Percentiles rank a stretch among this genome's conserved stretches.
Evolutionary conservation across 2,329 filamentous ascomycete species (phyloP).

Genomic region (Phialophora tarda): DNA sequence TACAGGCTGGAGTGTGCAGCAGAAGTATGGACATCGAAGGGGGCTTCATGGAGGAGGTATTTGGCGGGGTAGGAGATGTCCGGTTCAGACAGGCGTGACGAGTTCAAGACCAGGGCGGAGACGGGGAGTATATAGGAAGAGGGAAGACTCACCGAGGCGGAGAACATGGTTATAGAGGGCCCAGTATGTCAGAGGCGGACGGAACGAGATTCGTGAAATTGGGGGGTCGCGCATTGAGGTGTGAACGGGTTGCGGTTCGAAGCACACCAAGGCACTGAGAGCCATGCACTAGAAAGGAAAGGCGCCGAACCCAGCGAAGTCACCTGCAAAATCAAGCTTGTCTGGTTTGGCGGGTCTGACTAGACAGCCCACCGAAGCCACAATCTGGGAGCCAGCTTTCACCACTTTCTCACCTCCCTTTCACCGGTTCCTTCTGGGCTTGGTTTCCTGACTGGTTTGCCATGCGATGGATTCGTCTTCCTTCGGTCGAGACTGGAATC

Average conservation of each 20-base stretch:
- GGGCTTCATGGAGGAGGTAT: slow-evolving; percentile 28
- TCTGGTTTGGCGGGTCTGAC: neutral
- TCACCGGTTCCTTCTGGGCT: slow-evolving; percentile 5
- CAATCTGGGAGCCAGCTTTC: neutral
- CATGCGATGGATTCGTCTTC: neutral
- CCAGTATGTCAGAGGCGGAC: slow-evolving; percentile 31
- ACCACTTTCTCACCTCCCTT: slow-evolving; percentile 1
- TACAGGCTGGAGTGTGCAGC: slow-evolving; percentile 33
- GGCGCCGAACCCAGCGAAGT: neutral
- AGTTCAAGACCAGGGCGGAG: slow-evolving; percentile 23
- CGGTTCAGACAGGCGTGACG: slow-evolving; percentile 16
- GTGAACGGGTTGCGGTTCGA: slow-evolving; percentile 24
- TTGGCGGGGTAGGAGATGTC: slow-evolving; percentile 30
- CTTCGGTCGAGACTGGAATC: neutral
- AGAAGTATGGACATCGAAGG: slow-evolving; percentile 35
- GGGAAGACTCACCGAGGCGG: slow-evolving; percentile 36
- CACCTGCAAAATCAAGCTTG: slow-evolving; percentile 1
- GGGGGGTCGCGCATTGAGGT: slow-evolving; percentile 25
- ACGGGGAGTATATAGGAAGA: slow-evolving; percentile 19
- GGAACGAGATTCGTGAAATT: slow-evolving; percentile 26
- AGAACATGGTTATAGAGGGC: slow-evolving; percentile 35
- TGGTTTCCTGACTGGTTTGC: neutral
- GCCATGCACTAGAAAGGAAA: slow-evolving; percentile 8
- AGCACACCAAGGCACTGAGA: slow-evolving; percentile 4
- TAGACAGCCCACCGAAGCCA: neutral